These are phyloP conservation scores for Termitomyces sp. DNA, from an alignment of 768 basidiomycete species.

Conservation along the genomic window DNA sequence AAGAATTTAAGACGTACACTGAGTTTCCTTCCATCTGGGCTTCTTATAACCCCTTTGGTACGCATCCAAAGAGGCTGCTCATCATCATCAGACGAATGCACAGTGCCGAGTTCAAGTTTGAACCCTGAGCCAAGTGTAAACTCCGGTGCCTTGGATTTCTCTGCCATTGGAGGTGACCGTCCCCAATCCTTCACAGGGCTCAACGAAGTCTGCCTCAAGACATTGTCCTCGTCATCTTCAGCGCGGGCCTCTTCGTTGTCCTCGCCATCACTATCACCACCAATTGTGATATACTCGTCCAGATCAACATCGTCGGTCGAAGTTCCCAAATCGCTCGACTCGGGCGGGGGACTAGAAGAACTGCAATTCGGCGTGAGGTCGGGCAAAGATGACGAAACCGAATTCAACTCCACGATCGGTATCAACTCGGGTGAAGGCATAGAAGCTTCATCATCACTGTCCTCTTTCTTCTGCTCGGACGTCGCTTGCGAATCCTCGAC, in stretches of 20 bases:
- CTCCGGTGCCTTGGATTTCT: constrained; percentile 19
- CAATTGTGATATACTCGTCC: constrained; percentile 14
- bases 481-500: background rate
- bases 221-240: constrained; percentile 24
- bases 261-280: constrained; percentile 20
- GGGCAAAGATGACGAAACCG: constrained; percentile 43
- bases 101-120: constrained; percentile 25
- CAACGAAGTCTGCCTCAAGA: constrained; percentile 29
- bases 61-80: constrained; percentile 20
- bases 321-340: constrained; percentile 33
- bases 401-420: constrained; percentile 22
- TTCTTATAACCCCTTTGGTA: constrained; percentile 20
- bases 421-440: constrained; percentile 7
- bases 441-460: constrained; percentile 1
- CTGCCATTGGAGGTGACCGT: constrained; percentile 23
- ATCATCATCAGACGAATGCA: constrained; percentile 24
- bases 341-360: constrained; percentile 58
- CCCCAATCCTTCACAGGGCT: constrained; percentile 41
- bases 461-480: constrained; percentile 1
- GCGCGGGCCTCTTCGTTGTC: constrained; percentile 20
- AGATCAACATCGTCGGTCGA: constrained; percentile 15
- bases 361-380: constrained; percentile 55
- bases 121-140: constrained; percentile 33
- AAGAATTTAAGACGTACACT: constrained; percentile 17
- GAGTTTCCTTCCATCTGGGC: constrained; percentile 16